Evolutionary conservation across 2,329 filamentous ascomycete genomes (phyloP).

Genomic region (Teratosphaeria nubilosa): DNA sequence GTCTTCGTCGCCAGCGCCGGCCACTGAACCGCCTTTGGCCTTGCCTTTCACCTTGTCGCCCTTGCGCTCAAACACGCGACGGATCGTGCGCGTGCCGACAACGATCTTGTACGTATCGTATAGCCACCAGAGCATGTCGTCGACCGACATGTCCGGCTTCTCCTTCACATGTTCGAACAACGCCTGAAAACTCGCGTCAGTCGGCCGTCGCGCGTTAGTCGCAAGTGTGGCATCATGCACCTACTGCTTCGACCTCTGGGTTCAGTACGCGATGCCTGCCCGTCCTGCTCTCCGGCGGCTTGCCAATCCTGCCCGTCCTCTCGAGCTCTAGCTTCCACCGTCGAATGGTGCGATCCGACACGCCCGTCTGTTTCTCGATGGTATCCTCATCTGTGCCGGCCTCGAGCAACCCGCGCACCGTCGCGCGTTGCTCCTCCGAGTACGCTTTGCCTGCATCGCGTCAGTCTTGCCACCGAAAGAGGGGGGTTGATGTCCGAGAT

Average conservation of each 20-base stretch:
- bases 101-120: slow-evolving; percentile 28
- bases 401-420: slow-evolving; percentile 22
- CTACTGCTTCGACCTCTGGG: slow-evolving; percentile 24
- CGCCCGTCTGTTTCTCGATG: slow-evolving; percentile 28
- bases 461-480: not conserved
- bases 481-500: not conserved
- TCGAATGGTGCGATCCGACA: slow-evolving; percentile 25
- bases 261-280: slow-evolving; percentile 26
- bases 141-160: slow-evolving; percentile 26
- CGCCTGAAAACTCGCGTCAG: slow-evolving; percentile 2
- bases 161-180: slow-evolving; percentile 26
- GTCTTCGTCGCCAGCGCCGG: slow-evolving; percentile 10
- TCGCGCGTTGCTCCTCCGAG: slow-evolving; percentile 16
- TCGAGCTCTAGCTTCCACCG: slow-evolving; percentile 29
- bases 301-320: slow-evolving; percentile 28
- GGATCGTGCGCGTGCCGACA: slow-evolving; percentile 27
- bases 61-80: slow-evolving; percentile 28
- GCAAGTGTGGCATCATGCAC: not conserved
- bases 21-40: not conserved
- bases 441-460: slow-evolving; percentile 16
- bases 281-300: slow-evolving; percentile 27
- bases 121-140: slow-evolving; percentile 31
- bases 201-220: not conserved
- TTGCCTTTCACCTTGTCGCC: slow-evolving; percentile 22
- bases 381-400: slow-evolving; percentile 24